phyloP scores from a whole-genome alignment of 2,329 filamentous ascomycete genomes.

The Fusarium staphyleae region DNA sequence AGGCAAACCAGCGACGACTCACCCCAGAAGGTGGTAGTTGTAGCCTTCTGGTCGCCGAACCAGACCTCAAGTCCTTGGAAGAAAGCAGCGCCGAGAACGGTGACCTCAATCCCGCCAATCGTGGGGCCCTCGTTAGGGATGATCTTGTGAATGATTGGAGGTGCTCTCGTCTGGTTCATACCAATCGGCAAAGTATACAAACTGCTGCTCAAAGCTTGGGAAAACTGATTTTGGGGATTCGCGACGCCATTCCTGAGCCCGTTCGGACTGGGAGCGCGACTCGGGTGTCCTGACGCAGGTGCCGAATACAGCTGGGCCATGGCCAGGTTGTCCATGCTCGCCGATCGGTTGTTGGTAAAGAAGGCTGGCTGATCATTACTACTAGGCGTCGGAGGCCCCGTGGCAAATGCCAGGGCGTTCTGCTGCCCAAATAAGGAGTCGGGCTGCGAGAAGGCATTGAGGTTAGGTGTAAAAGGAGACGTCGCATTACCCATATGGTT shows the following conservation, averaged over 20 bases:
- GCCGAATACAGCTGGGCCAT: slow-evolving; percentile 74
- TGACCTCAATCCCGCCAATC: slow-evolving; percentile 86
- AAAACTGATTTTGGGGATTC: slow-evolving; percentile 53
- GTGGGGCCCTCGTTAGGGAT: slow-evolving; percentile 84
- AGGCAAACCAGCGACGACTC: slow-evolving; percentile 81
- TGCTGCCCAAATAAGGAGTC: slow-evolving; percentile 56
- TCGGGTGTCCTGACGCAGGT: slow-evolving; percentile 74
- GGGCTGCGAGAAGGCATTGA: slow-evolving; percentile 52
- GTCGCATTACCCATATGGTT: slow-evolving; percentile 52
- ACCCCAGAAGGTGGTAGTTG: slow-evolving; percentile 82
- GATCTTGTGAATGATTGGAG: slow-evolving; percentile 77
- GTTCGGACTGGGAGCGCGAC: slow-evolving; percentile 78
- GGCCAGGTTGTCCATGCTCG: slow-evolving; percentile 70
- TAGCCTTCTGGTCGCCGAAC: slow-evolving; percentile 72
- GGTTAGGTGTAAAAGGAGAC: slow-evolving; percentile 62
- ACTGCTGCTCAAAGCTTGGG: slow-evolving; percentile 56
- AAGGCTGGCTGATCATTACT: slow-evolving; percentile 67
- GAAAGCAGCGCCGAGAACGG: slow-evolving; percentile 81
- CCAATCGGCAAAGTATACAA: slow-evolving; percentile 60
- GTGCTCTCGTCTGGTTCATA: slow-evolving; percentile 55
- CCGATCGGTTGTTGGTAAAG: slow-evolving; percentile 62
- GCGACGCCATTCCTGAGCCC: slow-evolving; percentile 56
- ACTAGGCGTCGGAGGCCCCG: slow-evolving; percentile 71
- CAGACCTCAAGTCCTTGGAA: slow-evolving; percentile 79
- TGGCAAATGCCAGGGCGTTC: slow-evolving; percentile 56